Conservation (phyloP, 2,329 filamentous ascomycete species). For the Colletotrichum gigasporum region DNA sequence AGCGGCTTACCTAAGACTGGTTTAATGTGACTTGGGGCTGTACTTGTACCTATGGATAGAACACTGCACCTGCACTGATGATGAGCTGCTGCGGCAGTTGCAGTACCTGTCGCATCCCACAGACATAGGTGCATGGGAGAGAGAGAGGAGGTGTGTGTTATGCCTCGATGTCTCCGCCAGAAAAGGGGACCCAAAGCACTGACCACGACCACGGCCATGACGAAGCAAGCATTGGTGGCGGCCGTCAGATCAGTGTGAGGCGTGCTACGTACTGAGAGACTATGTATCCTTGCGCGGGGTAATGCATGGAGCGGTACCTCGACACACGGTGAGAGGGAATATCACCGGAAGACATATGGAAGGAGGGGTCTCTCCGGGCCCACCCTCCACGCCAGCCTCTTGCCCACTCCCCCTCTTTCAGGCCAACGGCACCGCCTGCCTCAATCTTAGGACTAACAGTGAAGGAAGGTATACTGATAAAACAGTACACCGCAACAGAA, state of each 20-base stretch:
- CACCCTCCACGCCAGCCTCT: constrained; percentile 23
- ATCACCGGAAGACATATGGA: too few species aligned
- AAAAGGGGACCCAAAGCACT: too few species aligned
- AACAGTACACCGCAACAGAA: too few species aligned
- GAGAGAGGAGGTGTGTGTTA: too few species aligned
- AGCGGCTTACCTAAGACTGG: background rate
- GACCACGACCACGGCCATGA: background rate
- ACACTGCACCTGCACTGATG: background rate
- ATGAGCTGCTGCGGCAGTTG: background rate
- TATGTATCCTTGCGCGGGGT: background rate
- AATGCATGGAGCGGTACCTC: constrained; percentile 13
- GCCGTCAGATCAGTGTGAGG: background rate
- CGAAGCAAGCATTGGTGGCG: background rate
- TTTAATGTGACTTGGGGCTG: too few species aligned
- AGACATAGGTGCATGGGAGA: background rate
- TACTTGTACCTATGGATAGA: too few species aligned
- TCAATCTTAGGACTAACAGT: too few species aligned
- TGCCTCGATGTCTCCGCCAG: too few species aligned
- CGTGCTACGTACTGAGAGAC: background rate
- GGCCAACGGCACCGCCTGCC: too few species aligned
- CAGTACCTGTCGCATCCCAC: background rate
- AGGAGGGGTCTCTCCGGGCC: constrained; percentile 12
- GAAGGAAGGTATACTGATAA: too few species aligned
- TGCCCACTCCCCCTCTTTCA: background rate
- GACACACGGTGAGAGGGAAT: background rate